Evolutionary conservation across 495 filamentous ascomycete genomes (phyloP).

Genomic region (Pseudomonodictys pantanalensis): DNA sequence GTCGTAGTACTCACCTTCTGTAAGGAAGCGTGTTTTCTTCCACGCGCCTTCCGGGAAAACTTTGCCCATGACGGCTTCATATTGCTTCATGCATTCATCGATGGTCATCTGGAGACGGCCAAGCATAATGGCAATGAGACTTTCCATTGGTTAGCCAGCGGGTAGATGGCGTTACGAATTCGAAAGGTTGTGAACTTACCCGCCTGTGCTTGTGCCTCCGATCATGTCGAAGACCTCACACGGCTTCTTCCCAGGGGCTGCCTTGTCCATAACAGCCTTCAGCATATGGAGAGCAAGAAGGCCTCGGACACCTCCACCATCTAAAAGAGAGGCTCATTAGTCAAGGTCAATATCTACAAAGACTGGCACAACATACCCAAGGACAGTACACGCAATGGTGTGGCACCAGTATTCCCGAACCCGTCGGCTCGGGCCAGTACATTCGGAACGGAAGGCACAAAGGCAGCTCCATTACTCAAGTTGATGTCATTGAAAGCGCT

Average conservation of each 20-base stretch:
- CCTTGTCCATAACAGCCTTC: slow-evolving; percentile 15
- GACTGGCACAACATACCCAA: not conserved
- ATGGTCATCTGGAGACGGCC: slow-evolving; percentile 15
- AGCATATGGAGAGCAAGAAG: slow-evolving; percentile 18
- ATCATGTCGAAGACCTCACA: slow-evolving; percentile 29
- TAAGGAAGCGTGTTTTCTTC: not conserved
- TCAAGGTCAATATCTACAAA: not conserved
- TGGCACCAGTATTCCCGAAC: not conserved
- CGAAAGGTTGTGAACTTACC: slow-evolving; percentile 12
- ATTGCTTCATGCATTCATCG: slow-evolving; percentile 3
- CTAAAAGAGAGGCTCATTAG: not conserved
- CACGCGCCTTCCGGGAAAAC: not conserved
- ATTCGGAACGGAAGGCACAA: not conserved
- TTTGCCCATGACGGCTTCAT: not conserved
- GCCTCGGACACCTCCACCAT: slow-evolving; percentile 30
- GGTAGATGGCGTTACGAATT: not conserved
- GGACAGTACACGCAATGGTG: not conserved
- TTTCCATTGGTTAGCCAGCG: not conserved
- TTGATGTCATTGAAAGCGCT: not conserved
- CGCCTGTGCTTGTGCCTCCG: slow-evolving; percentile 24
- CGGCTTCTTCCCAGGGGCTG: slow-evolving; percentile 14
- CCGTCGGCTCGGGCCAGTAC: not conserved
- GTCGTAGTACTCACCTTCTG: not conserved
- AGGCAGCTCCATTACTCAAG: not conserved
- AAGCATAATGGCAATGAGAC: slow-evolving; percentile 25